These are phyloP conservation scores for Brassica napus DNA, from an alignment of 345 rosid genomes.

Conservation along the genomic window Da-Ae NC_063444.1:18439001-18439500, in stretches of 20 bases:
- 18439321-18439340: constrained; percentile 95
- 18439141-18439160: constrained; percentile 86
- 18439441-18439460: constrained; percentile 96
- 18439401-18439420: constrained; percentile 99
- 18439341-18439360: constrained; percentile 99
- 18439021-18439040: constrained; percentile 81
- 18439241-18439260: constrained; percentile 71
- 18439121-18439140: constrained; percentile 75
- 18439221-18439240: constrained; percentile 85
- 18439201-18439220: constrained; percentile 86
- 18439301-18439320: constrained; percentile 95
- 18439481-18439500: constrained; percentile 84
- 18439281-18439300: constrained; percentile 95
- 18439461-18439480: constrained; percentile 96
- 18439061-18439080: constrained; percentile 88
- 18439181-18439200: constrained; percentile 81
- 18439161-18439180: constrained; percentile 87
- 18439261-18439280: constrained; percentile 96
- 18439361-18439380: constrained; percentile 99
- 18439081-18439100: constrained; percentile 75
- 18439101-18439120: constrained; percentile 58
- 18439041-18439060: constrained; percentile 77
- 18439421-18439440: constrained; percentile 97
- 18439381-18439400: constrained; percentile 87
- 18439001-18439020: constrained; percentile 88